Conservation (phyloP, 1,284 basidiomycete genomes). For the Microbotryomycetes sp. region DNA sequence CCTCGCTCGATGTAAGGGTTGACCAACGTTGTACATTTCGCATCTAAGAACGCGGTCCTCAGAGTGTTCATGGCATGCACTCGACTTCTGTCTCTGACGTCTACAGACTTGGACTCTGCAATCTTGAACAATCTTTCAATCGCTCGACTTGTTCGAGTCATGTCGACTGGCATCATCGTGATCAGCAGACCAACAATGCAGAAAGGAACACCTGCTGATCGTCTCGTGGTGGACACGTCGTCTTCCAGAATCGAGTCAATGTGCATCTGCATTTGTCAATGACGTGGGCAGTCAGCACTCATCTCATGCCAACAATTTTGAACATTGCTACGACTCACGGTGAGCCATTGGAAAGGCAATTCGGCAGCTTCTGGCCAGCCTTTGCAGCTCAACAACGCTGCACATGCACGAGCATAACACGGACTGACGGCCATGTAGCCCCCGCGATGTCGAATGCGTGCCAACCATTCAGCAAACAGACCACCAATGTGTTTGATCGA, state of each 20-base stretch:
- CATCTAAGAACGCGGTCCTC: conserved; percentile 28
- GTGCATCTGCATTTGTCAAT: conserved; percentile 10
- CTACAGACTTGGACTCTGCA: conserved; percentile 24
- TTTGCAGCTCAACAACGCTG: conserved; percentile 33
- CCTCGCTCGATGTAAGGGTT: conserved; percentile 34
- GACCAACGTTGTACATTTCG: conserved; percentile 19
- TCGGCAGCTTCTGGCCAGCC: conserved; percentile 30
- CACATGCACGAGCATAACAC: conserved; percentile 37
- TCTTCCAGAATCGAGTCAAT: conserved; percentile 29
- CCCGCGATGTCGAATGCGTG: conserved; percentile 42
- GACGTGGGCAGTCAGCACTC: conserved; percentile 25
- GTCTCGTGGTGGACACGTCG: conserved; percentile 41
- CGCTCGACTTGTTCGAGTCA: conserved; percentile 8
- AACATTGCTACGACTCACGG: conserved; percentile 33
- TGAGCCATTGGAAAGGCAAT: conserved; percentile 40
- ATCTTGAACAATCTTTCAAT: conserved; percentile 27
- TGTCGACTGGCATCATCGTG: conserved; percentile 19
- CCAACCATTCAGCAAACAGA: conserved; percentile 41
- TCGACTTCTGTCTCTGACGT: conserved; percentile 24
- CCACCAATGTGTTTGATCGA: conserved; percentile 36
- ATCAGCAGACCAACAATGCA: conserved; percentile 41
- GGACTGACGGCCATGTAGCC: conserved; percentile 43
- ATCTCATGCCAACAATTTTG: too few species aligned
- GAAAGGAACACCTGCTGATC: conserved; percentile 43
- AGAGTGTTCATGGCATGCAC: conserved; percentile 43